phyloP scores from a whole-genome alignment of 2,329 filamentous ascomycete genomes.

The Fusarium denticulatum region DNA sequence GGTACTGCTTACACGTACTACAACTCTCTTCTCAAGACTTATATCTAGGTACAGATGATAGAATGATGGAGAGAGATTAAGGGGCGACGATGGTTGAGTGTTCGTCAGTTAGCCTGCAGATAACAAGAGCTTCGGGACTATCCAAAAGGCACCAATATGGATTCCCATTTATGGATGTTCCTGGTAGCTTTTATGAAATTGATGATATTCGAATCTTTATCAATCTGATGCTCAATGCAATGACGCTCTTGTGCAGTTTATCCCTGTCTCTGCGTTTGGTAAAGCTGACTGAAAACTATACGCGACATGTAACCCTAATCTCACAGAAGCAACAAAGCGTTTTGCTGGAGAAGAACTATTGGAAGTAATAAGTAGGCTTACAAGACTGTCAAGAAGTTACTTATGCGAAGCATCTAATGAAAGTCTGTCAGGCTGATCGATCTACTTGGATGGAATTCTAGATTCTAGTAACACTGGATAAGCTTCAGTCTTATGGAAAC shows the following conservation, averaged over 20 bases:
- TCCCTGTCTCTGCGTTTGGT: background rate
- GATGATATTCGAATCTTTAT: background rate
- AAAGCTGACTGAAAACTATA: too few relatives aligned
- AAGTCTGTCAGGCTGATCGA: fast-evolving
- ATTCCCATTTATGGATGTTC: background rate
- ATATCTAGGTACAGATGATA: background rate
- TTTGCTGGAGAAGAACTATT: fast-evolving
- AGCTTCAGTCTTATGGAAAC: fast-evolving
- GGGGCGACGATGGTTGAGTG: fast-evolving
- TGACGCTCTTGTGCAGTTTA: background rate
- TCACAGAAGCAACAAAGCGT: background rate
- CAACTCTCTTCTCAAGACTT: slow-evolving; percentile 38
- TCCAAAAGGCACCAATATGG: background rate
- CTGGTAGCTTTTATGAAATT: background rate
- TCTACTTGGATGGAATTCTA: fast-evolving
- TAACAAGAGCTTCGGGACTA: background rate
- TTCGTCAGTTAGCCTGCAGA: background rate
- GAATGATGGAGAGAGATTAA: background rate
- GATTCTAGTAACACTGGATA: fast-evolving
- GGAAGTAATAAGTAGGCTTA: too few relatives aligned
- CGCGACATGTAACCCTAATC: background rate
- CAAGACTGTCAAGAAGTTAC: fast-evolving
- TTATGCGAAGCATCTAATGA: fast-evolving
- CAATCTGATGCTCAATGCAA: fast-evolving
- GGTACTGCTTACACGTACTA: slow-evolving; percentile 53